These are phyloP conservation scores for Cercophora newfieldiana DNA, from an alignment of 495 filamentous ascomycete genomes.

Conservation along the genomic window DNA sequence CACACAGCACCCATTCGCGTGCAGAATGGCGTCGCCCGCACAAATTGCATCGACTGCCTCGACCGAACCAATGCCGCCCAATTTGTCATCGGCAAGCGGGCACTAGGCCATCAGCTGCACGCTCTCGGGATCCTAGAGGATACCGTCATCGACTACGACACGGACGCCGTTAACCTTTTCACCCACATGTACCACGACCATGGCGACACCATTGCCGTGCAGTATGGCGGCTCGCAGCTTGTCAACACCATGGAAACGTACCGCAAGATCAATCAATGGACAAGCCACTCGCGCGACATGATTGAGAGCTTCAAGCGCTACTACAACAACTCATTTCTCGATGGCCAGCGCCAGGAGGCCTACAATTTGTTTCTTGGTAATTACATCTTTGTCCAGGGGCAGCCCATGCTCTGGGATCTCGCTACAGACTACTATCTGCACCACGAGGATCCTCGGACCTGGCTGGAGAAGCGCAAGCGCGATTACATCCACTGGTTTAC, in stretches of 20 bases:
- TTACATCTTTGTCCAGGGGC: conserved; percentile 86
- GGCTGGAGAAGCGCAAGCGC: conserved; percentile 63
- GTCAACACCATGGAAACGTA: conserved; percentile 99
- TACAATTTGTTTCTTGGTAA: conserved; percentile 98
- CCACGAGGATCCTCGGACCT: conserved; percentile 75
- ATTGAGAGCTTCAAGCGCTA: conserved; percentile 98
- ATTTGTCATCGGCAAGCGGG: conserved; percentile 96
- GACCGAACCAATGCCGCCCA: conserved; percentile 97
- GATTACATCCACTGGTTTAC: conserved; percentile 85
- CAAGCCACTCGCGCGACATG: conserved; percentile 95
- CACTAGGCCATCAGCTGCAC: conserved; percentile 88
- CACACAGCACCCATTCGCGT: conserved; percentile 62
- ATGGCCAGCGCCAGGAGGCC: conserved; percentile 93
- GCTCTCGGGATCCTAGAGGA: conserved; percentile 84
- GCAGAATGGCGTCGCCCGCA: conserved; percentile 91
- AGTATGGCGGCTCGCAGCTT: conserved; percentile 95
- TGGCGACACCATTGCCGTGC: conserved; percentile 94
- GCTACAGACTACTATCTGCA: conserved; percentile 96
- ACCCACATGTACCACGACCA: conserved; percentile 98
- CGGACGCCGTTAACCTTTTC: conserved; percentile 91
- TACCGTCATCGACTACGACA: conserved; percentile 85
- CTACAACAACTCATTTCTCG: conserved; percentile 98
- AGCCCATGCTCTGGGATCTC: conserved; percentile 97
- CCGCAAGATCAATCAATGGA: conserved; percentile 98
- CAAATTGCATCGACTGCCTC: conserved; percentile 97